Evolutionary conservation across 441 rosid genomes (phyloP), one percentile per base, ranked within the genome.

Genomic region (Populus tomentosa): DNA sequence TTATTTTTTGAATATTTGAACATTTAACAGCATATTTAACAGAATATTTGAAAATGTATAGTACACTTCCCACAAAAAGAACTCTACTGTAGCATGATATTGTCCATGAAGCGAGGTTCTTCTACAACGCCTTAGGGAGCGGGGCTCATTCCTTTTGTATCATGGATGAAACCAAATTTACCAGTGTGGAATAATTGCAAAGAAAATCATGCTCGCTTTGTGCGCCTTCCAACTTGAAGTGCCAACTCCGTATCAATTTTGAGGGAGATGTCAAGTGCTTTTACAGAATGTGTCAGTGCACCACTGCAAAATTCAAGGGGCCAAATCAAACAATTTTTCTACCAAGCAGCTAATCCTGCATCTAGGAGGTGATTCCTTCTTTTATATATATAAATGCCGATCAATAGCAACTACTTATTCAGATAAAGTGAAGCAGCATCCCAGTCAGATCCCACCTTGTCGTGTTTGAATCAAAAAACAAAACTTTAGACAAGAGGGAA

Each of bases 211-310:
- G 95, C 98, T 66, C 98, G 86, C 73, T 92, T 96, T 1, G 97
- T 92, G 4, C 98, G 92, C 85, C 97, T 91, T 81, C 98, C 98
- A 32, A 96, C 96, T 10, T 85, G 78, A 33, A 94, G 94, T 23
- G 98, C 98, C 83, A 96, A 87, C 73, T 94, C 98, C 21, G 90
- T 91, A 71, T 94, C 99, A 8, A 96, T 92, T 85, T 96, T 96
- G 78, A 92, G 91, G 65, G 98, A 96, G 82, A 96, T 90, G 63
- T 94, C 98, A 18, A 96, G 90, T 2, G 98, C 98, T 85, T 89
- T 91, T 5, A 50, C 56, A 5, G 56, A 50, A 50, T 50, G 56
- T 50, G 56, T 50, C 56, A 50, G 56, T 4, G 56, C 56, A 50
- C 56, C 56, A 50, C 56, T 50, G 56, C 56, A 50, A 50, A 50